Conservation (phyloP, 2,329 filamentous ascomycete genomes). For the Aspergillus tamarii region DNA sequence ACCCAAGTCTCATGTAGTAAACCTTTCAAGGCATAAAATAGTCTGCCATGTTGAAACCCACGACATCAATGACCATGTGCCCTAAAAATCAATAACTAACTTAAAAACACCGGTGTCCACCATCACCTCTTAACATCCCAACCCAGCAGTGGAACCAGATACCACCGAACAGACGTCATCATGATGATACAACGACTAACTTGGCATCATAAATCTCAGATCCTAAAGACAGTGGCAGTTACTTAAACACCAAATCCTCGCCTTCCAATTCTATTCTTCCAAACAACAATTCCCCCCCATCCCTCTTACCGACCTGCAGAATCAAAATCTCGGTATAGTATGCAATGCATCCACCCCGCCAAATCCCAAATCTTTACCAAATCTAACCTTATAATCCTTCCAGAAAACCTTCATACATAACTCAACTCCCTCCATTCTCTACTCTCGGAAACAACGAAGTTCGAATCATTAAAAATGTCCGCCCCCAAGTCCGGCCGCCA, state of each 20-base stretch:
- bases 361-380: neutral
- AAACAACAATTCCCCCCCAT: neutral
- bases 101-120: neutral
- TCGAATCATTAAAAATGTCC: slow-evolving; percentile 53
- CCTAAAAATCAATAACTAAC: neutral
- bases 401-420: neutral
- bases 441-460: neutral
- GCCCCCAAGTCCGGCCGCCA: slow-evolving; percentile 68
- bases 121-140: neutral
- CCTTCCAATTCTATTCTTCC: neutral
- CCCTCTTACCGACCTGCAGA: neutral
- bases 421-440: neutral
- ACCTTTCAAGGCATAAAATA: neutral
- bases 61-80: neutral
- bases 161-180: neutral
- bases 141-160: neutral
- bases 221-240: neutral
- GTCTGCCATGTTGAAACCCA: neutral
- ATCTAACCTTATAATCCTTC: neutral
- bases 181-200: neutral
- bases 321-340: neutral
- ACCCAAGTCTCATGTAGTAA: neutral
- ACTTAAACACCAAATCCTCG: slow-evolving; percentile 10
- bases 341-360: neutral
- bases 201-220: neutral